A percentile compares a stretch with the other conserved stretches of the same genome.
Conservation (phyloP, 768 basidiomycete genomes). For the Leucosporidium yakuticum region DNA sequence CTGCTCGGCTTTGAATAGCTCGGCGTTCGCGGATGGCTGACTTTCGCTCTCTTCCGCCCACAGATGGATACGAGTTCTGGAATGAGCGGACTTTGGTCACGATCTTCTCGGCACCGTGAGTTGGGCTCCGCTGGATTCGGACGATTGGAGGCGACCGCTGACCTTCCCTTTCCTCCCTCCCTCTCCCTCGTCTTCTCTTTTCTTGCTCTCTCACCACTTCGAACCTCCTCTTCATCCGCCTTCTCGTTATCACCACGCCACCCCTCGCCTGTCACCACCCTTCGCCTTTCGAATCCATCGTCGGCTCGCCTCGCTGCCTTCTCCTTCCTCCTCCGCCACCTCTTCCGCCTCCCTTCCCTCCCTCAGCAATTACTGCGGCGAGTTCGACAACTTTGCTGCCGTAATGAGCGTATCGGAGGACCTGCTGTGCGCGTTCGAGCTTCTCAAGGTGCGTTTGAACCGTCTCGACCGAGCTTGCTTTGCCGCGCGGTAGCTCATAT, state of each 20-base stretch:
- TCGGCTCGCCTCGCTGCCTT: too few species aligned
- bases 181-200: too few species aligned
- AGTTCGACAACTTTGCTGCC: conserved; percentile 65
- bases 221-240: too few species aligned
- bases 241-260: too few species aligned
- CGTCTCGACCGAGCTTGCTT: conserved; percentile 5
- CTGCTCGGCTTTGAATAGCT: neutral
- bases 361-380: conserved; percentile 40
- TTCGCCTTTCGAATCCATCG: too few species aligned
- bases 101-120: conserved; percentile 92
- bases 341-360: too few species aligned
- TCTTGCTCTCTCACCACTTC: too few species aligned
- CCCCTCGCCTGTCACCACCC: too few species aligned
- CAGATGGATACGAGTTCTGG: conserved; percentile 91
- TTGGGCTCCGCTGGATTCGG: conserved; percentile 51
- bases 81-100: conserved; percentile 97
- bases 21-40: neutral
- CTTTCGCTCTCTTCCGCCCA: conserved; percentile 2
- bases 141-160: too few species aligned
- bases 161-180: too few species aligned
- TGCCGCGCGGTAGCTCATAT: neutral
- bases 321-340: too few species aligned
- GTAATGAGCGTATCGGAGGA: conserved; percentile 87
- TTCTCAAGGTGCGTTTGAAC: conserved; percentile 56
- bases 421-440: conserved; percentile 90